These are phyloP conservation scores for Babesia sp. DNA, from an alignment of 169 alveolate genomes.

Conservation along the genomic window DNA sequence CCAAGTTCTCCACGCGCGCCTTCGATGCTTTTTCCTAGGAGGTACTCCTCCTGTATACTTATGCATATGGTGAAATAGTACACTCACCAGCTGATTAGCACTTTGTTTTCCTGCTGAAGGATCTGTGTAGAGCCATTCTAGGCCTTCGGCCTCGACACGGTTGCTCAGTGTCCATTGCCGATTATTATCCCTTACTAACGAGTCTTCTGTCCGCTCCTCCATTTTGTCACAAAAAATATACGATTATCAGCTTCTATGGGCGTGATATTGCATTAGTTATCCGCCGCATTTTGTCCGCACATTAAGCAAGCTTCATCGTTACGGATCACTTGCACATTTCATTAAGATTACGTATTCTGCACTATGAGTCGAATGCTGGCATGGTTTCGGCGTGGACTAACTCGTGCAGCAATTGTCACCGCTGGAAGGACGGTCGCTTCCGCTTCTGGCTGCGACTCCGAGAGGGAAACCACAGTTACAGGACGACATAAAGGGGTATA, in stretches of 20 bases:
- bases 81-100: slow-evolving; percentile 24
- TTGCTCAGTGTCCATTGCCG: slow-evolving; percentile 42
- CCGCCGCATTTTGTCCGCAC: background rate
- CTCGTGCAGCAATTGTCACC: background rate
- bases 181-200: slow-evolving; percentile 22
- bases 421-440: slow-evolving; percentile 4
- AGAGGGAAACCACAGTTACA: background rate
- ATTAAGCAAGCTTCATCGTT: too few species aligned
- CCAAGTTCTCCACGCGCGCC: slow-evolving; percentile 60
- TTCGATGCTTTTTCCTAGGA: slow-evolving; percentile 62
- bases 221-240: background rate
- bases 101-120: slow-evolving; percentile 35
- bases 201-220: slow-evolving; percentile 26
- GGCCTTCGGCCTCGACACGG: slow-evolving; percentile 67
- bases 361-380: background rate
- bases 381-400: background rate
- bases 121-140: slow-evolving; percentile 70
- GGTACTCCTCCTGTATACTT: slow-evolving; percentile 40
- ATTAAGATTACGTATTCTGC: background rate
- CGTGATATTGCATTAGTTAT: background rate
- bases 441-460: background rate
- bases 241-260: too few species aligned
- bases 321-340: slow-evolving; percentile 5
- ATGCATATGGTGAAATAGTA: background rate
- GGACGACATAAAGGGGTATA: background rate